phyloP scores from a whole-genome alignment of 2,329 filamentous ascomycete species.

The Penicillium occitanis region DNA sequence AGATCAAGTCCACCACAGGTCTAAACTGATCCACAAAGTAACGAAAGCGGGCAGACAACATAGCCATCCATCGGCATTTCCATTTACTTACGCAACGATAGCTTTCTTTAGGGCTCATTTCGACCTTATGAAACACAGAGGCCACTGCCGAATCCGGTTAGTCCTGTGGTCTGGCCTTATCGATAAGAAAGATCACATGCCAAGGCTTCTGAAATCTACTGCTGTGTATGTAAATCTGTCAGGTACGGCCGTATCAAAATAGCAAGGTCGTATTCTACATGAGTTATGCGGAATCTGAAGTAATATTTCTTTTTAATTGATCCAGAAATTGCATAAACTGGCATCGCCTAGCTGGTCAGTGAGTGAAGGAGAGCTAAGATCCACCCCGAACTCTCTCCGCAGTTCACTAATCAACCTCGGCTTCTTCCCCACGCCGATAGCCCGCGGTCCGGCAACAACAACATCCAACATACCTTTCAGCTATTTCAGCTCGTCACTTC shows the following conservation, averaged over 20 bases:
- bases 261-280: neutral
- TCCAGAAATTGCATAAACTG: neutral
- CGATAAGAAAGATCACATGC: constrained; percentile 1
- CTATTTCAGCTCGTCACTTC: neutral
- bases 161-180: neutral
- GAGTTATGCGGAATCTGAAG: neutral
- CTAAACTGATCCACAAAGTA: too few relatives aligned
- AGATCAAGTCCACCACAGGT: too few relatives aligned
- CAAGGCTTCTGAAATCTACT: neutral
- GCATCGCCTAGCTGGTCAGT: too few relatives aligned
- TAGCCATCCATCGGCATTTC: too few relatives aligned
- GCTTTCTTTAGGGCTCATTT: neutral
- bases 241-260: neutral
- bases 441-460: neutral
- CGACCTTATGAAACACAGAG: neutral
- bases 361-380: neutral
- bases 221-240: neutral
- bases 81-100: too few relatives aligned
- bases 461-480: neutral
- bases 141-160: neutral
- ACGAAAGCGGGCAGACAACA: too few relatives aligned
- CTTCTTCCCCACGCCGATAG: constrained; percentile 12
- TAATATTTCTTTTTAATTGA: too few relatives aligned
- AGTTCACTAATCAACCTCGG: constrained; percentile 8
- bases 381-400: neutral